These are phyloP conservation scores for Ganoderma boninense DNA, from an alignment of 1,284 basidiomycete species.

Conservation along the genomic window DNA sequence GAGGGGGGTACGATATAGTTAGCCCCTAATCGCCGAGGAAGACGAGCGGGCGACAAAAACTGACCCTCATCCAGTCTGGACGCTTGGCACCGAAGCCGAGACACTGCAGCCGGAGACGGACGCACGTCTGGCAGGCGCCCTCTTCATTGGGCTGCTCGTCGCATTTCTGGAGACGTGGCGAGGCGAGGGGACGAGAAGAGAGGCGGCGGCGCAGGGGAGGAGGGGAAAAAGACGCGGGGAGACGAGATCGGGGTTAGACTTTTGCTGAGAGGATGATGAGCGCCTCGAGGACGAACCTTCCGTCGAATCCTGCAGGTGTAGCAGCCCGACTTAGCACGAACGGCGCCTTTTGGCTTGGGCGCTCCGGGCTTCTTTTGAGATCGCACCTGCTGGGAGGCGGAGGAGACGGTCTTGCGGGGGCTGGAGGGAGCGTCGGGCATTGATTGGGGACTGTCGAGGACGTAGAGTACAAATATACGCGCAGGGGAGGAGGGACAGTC, in stretches of 20 bases:
- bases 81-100: slow-evolving; percentile 85
- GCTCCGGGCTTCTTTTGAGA: slow-evolving; percentile 57
- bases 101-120: slow-evolving; percentile 82
- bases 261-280: slow-evolving; percentile 30
- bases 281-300: slow-evolving; percentile 59
- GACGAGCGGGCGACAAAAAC: slow-evolving; percentile 33
- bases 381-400: slow-evolving; percentile 42
- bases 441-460: slow-evolving; percentile 22
- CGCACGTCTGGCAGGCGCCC: slow-evolving; percentile 78
- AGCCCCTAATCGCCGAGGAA: slow-evolving; percentile 24
- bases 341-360: slow-evolving; percentile 78
- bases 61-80: slow-evolving; percentile 84
- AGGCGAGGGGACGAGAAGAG: slow-evolving; percentile 20
- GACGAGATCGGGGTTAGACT: slow-evolving; percentile 31
- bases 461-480: slow-evolving; percentile 28
- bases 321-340: slow-evolving; percentile 84
- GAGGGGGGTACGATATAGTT: slow-evolving; percentile 10
- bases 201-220: slow-evolving; percentile 20
- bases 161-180: slow-evolving; percentile 68
- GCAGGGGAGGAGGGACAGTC: slow-evolving; percentile 27
- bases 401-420: slow-evolving; percentile 47
- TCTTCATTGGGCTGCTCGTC: slow-evolving; percentile 73
- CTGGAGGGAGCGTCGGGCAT: slow-evolving; percentile 47
- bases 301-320: slow-evolving; percentile 86
- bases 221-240: slow-evolving; percentile 27